These are phyloP conservation scores for Gastrodia elata DNA, from an alignment of 106 monocot species.

Conservation along the genomic window DNA sequence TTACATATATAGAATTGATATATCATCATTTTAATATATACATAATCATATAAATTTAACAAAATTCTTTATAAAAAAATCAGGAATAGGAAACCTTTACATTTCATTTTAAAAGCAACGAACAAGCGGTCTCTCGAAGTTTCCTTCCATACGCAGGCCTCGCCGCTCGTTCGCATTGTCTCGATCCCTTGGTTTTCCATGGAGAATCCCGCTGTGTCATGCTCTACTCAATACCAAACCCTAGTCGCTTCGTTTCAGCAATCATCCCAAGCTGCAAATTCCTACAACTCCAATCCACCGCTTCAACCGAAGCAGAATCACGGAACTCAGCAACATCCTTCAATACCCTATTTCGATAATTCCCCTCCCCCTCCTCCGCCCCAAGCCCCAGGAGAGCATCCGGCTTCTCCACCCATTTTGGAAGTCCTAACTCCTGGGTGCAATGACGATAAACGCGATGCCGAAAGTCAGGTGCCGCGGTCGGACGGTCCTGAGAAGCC, in stretches of 20 bases:
- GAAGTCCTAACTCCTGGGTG: slow-evolving; percentile 20
- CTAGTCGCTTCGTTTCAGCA: slow-evolving; percentile 6
- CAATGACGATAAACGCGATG: background rate
- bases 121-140: background rate
- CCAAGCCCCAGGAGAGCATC: slow-evolving; percentile 18
- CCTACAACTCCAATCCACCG: background rate
- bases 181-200: background rate
- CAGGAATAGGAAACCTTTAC: too few species aligned
- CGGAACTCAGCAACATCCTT: background rate
- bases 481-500: slow-evolving; percentile 14
- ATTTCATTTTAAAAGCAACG: too few species aligned
- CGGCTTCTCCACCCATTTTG: background rate
- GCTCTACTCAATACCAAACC: slow-evolving; percentile 6
- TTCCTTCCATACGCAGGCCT: background rate
- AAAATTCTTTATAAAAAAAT: too few species aligned
- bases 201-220: slow-evolving; percentile 2
- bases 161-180: background rate
- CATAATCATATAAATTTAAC: too few species aligned
- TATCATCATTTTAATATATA: too few species aligned
- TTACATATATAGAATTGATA: too few species aligned
- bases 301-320: slow-evolving; percentile 9
- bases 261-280: slow-evolving; percentile 13
- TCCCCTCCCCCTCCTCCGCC: background rate
- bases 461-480: background rate
- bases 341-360: background rate